Evolutionary conservation across 2,329 filamentous ascomycete species (phyloP).

Genomic region (Colletotrichum truncatum): DNA sequence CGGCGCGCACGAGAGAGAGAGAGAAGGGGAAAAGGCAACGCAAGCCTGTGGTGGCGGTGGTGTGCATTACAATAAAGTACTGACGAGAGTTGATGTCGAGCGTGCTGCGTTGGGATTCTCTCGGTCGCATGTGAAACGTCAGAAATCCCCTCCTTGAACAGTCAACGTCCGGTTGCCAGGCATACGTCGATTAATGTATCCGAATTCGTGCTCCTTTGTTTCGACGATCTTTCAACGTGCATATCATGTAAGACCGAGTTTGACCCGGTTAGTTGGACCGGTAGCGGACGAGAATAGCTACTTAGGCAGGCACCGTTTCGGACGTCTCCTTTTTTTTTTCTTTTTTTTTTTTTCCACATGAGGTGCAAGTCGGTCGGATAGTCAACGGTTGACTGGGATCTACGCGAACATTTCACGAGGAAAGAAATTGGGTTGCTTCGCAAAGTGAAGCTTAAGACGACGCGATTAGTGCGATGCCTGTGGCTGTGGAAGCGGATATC

Average conservation of each 20-base stretch:
- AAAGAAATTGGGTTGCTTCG: neutral
- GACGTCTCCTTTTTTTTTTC: too few species aligned
- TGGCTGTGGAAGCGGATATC: neutral
- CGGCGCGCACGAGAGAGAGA: neutral
- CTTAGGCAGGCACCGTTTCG: too few species aligned
- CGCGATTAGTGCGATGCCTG: neutral
- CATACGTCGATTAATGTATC: neutral
- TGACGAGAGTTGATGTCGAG: conserved; percentile 4
- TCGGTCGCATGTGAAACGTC: neutral
- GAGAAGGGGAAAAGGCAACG: too few species aligned
- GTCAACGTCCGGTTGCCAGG: neutral
- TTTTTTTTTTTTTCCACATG: too few species aligned
- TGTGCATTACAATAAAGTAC: conserved; percentile 1
- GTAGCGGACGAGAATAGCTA: too few species aligned
- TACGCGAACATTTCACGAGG: too few species aligned
- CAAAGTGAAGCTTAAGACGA: neutral
- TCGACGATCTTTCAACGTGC: neutral
- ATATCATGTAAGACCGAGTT: too few species aligned
- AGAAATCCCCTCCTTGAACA: too few species aligned
- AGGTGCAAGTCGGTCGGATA: too few species aligned
- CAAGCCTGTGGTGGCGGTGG: too few species aligned
- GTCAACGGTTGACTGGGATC: too few species aligned
- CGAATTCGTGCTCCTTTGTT: neutral
- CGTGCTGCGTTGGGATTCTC: neutral
- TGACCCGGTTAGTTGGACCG: too few species aligned